Evolutionary conservation across 1,284 basidiomycete species (phyloP).

Genomic region (Moesziomyces aphidis): DNA sequence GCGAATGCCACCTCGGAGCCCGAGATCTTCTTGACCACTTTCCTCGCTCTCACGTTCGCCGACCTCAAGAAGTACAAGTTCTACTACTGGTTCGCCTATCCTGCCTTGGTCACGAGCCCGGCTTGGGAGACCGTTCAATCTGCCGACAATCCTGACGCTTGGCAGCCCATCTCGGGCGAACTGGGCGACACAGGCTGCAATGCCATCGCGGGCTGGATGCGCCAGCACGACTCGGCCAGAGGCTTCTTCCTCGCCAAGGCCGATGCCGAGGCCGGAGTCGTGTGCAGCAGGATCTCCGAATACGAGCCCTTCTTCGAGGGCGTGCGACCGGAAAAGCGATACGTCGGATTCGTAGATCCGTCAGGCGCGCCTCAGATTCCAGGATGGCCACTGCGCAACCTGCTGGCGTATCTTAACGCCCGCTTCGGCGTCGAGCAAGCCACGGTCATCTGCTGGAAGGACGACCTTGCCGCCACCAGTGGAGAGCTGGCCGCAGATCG

Average conservation of each 20-base stretch:
- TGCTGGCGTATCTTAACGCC: conserved; percentile 76
- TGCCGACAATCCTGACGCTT: conserved; percentile 55
- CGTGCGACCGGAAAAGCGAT: conserved; percentile 66
- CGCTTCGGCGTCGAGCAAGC: conserved; percentile 69
- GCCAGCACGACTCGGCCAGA: conserved; percentile 8
- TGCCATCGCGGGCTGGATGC: conserved; percentile 13
- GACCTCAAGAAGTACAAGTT: conserved; percentile 98
- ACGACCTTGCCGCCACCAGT: conserved; percentile 19
- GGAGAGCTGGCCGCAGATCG: not conserved
- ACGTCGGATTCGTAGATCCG: conserved; percentile 80
- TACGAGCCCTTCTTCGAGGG: conserved; percentile 71
- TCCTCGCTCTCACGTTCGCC: conserved; percentile 90
- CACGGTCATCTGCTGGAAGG: conserved; percentile 69
- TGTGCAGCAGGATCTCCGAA: conserved; percentile 21
- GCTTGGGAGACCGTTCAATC: conserved; percentile 74
- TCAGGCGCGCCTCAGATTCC: conserved; percentile 81
- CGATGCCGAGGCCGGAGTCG: not conserved
- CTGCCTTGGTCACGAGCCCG: conserved; percentile 77
- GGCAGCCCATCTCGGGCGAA: conserved; percentile 12
- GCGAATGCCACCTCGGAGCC: conserved; percentile 26
- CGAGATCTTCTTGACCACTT: conserved; percentile 74
- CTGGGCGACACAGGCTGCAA: conserved; percentile 3
- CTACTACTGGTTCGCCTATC: conserved; percentile 98
- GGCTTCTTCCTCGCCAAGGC: conserved; percentile 49
- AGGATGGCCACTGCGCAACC: conserved; percentile 94